phyloP scores from a whole-genome alignment of 306 rosid genomes.

The Luffa aegyptiaca region DNA sequence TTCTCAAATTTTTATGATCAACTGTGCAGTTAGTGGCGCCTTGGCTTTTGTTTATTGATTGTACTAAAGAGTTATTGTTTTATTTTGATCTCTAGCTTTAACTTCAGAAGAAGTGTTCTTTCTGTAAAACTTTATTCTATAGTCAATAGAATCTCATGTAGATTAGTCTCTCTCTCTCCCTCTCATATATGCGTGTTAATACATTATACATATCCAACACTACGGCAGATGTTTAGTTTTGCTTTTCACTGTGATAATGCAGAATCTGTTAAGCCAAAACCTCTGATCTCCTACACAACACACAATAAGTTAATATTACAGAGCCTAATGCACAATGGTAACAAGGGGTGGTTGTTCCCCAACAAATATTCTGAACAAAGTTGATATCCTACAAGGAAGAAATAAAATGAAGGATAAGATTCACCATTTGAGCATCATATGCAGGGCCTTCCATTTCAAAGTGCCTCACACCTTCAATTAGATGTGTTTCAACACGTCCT shows the following conservation, averaged over 20 bases:
- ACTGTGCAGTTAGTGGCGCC: background rate
- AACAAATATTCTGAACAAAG: background rate
- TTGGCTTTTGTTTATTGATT: background rate
- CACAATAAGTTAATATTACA: background rate
- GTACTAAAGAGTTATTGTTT: conserved; percentile 2
- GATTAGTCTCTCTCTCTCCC: background rate
- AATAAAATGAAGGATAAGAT: conserved; percentile 45
- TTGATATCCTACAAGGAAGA: conserved; percentile 32
- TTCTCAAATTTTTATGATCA: background rate
- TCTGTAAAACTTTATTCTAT: conserved; percentile 1
- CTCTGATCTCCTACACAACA: background rate
- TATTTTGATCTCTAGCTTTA: conserved; percentile 1
- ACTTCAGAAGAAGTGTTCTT: background rate
- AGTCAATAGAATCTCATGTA: conserved; percentile 5
- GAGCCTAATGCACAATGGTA: background rate
- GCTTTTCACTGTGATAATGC: background rate
- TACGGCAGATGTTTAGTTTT: background rate
- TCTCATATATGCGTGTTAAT: background rate
- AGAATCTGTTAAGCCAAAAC: background rate
- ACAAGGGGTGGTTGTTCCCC: background rate
- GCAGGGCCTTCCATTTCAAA: conserved; percentile 93
- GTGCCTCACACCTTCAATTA: conserved; percentile 72
- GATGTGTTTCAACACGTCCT: conserved; percentile 55
- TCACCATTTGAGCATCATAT: conserved; percentile 68
- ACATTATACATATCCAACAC: background rate